These are phyloP conservation scores for bread wheat (Triticum aestivum) DNA, from an alignment of 176 grass and related monocot species.

Conservation along the genomic window DNA sequence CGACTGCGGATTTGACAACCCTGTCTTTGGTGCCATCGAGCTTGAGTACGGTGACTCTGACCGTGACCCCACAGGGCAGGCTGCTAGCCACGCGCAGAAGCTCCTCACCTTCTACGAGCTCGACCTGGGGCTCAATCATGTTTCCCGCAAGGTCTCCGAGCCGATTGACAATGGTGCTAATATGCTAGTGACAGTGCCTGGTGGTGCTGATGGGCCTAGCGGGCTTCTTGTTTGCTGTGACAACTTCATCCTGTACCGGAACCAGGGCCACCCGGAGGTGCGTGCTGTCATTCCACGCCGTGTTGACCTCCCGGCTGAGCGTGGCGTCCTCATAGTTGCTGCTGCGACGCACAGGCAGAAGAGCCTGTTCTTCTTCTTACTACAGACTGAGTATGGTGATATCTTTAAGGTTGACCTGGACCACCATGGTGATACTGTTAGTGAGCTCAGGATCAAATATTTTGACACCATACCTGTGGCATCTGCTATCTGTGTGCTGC, in stretches of 20 bases:
- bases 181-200: slow-evolving; percentile 86
- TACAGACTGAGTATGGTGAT: slow-evolving; percentile 91
- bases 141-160: slow-evolving; percentile 88
- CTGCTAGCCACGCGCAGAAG: slow-evolving; percentile 89
- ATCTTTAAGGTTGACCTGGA: slow-evolving; percentile 89
- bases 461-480: slow-evolving; percentile 92
- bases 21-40: slow-evolving; percentile 85
- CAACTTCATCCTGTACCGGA: slow-evolving; percentile 92
- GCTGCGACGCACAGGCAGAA: slow-evolving; percentile 92
- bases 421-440: slow-evolving; percentile 60
- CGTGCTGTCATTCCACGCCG: slow-evolving; percentile 89
- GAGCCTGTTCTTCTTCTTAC: slow-evolving; percentile 85
- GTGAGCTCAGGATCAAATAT: slow-evolving; percentile 95
- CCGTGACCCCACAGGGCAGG: slow-evolving; percentile 71
- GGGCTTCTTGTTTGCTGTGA: slow-evolving; percentile 91
- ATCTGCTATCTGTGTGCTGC: slow-evolving; percentile 79
- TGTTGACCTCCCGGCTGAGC: slow-evolving; percentile 86
- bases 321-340: slow-evolving; percentile 93
- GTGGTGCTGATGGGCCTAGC: slow-evolving; percentile 78
- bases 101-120: slow-evolving; percentile 98
- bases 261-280: slow-evolving; percentile 94
- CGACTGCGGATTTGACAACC: slow-evolving; percentile 95
- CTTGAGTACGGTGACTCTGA: slow-evolving; percentile 90
- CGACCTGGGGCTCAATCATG: slow-evolving; percentile 91
- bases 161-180: slow-evolving; percentile 91